Evolutionary conservation across 495 filamentous ascomycete species (phyloP).

Genomic region (Pyrenula aspistea): DNA sequence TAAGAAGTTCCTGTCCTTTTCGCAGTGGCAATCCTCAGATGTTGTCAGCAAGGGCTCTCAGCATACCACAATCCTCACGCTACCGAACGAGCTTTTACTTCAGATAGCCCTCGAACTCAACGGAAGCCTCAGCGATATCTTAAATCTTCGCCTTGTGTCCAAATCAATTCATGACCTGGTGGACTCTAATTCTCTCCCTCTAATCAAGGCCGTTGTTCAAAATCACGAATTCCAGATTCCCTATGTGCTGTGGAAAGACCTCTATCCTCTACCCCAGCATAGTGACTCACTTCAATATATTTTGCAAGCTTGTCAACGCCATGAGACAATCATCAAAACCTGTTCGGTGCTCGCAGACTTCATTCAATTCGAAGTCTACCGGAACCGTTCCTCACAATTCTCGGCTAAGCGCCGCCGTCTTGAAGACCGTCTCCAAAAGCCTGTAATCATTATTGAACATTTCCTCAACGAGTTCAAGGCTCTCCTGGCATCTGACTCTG

Average conservation of each 20-base stretch:
- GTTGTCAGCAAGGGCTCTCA: too few relatives aligned
- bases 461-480: background rate
- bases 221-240: background rate
- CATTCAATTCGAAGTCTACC: background rate
- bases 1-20: background rate
- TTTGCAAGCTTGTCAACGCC: background rate
- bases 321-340: background rate
- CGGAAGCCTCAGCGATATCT: background rate
- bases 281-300: background rate
- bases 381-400: background rate
- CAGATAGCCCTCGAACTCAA: background rate
- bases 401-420: background rate
- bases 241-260: background rate
- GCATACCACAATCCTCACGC: background rate
- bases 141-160: background rate
- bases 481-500: background rate
- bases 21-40: too few relatives aligned
- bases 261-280: background rate
- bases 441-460: background rate
- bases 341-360: background rate
- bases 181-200: background rate
- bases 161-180: background rate
- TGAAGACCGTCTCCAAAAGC: background rate
- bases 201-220: background rate
- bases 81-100: background rate